These are phyloP conservation scores for Arthrobotrys pseudoclavata DNA, from an alignment of 2,329 filamentous ascomycete genomes.

Conservation along the genomic window DNA sequence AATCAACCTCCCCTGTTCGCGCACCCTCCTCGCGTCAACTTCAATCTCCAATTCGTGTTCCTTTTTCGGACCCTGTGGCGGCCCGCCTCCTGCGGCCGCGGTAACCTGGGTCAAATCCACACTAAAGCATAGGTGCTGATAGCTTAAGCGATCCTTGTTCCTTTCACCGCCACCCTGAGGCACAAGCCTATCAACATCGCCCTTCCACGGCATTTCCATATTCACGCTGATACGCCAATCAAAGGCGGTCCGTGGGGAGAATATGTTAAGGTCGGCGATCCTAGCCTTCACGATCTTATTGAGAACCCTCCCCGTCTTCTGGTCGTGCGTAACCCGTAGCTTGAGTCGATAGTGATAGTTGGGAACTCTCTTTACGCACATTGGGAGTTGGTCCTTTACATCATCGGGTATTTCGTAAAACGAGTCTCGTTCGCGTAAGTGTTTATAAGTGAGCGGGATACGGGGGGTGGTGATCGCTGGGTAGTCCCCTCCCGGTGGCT, in stretches of 20 bases:
- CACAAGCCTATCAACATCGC: constrained; percentile 72
- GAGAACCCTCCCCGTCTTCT: constrained; percentile 77
- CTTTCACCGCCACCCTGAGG: constrained; percentile 72
- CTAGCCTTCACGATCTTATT: constrained; percentile 92
- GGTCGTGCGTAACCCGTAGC: constrained; percentile 82
- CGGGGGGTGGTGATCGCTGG: constrained; percentile 67
- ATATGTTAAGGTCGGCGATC: constrained; percentile 88
- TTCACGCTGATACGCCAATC: constrained; percentile 96
- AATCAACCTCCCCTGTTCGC: constrained; percentile 75
- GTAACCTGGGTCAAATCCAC: constrained; percentile 93
- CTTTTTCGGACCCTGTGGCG: constrained; percentile 68
- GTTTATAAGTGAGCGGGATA: constrained; percentile 81
- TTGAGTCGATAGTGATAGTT: constrained; percentile 68
- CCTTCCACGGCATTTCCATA: constrained; percentile 89
- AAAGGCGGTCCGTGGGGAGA: constrained; percentile 80
- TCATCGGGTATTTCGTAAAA: constrained; percentile 81
- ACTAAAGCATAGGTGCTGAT: constrained; percentile 87
- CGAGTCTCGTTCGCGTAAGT: constrained; percentile 84
- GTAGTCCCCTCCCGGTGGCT: constrained; percentile 68
- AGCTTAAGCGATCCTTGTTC: constrained; percentile 91
- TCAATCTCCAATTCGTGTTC: constrained; percentile 88
- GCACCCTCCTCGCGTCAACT: constrained; percentile 74
- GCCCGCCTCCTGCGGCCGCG: constrained; percentile 45
- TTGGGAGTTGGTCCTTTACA: constrained; percentile 74
- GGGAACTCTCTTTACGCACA: constrained; percentile 67